Conservation (phyloP, 2,329 filamentous ascomycete genomes). For the Thielaviopsis populi region DNA sequence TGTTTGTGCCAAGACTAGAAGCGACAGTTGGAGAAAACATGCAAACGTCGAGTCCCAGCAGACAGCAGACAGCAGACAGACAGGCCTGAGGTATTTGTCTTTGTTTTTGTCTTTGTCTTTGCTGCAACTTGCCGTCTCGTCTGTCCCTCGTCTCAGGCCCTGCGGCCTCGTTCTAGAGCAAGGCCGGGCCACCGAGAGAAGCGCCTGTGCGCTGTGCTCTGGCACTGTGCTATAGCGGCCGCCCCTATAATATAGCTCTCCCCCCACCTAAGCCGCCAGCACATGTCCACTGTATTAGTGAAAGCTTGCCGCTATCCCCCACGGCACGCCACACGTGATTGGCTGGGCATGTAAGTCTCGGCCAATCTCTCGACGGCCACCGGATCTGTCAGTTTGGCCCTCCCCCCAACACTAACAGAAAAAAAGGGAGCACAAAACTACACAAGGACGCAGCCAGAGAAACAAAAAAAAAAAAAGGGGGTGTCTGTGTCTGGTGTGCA, state of each 20-base stretch:
- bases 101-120: no score
- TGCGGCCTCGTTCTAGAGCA: background rate
- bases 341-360: background rate
- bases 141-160: background rate
- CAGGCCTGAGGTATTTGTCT: background rate
- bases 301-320: background rate
- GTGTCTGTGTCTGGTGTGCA: no score
- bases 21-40: constrained; percentile 1
- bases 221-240: background rate
- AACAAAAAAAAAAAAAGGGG: background rate
- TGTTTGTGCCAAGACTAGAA: background rate
- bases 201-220: background rate
- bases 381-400: no score
- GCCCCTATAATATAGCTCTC: background rate
- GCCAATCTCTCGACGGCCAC: background rate
- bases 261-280: background rate
- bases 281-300: background rate
- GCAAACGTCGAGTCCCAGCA: background rate
- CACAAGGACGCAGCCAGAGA: background rate
- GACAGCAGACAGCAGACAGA: background rate
- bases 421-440: no score
- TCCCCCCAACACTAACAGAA: no score
- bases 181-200: background rate
- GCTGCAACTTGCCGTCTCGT: no score
- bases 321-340: background rate